Conservation (phyloP, 2,329 filamentous ascomycete species). For the Metarhizium rileyi region DNA sequence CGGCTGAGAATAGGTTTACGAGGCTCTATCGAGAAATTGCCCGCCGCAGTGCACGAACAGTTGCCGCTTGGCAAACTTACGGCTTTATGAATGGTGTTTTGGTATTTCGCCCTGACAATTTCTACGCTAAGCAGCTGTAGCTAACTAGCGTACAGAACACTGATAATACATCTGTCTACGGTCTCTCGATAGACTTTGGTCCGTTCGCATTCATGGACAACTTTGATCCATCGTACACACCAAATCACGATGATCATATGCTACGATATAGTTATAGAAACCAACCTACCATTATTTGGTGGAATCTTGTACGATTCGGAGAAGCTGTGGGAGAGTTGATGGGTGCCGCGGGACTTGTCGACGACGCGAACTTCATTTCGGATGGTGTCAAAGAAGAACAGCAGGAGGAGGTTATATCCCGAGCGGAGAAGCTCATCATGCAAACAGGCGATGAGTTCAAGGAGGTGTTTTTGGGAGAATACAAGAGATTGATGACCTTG, state of each 20-base stretch:
- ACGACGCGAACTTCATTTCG: conserved; percentile 59
- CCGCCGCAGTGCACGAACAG: conserved; percentile 74
- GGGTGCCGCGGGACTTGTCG: conserved; percentile 63
- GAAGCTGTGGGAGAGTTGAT: conserved; percentile 84
- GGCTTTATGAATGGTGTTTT: conserved; percentile 99
- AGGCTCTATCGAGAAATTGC: conserved; percentile 81
- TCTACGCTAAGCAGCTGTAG: not conserved
- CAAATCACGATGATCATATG: conserved; percentile 88
- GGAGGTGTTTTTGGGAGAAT: conserved; percentile 77
- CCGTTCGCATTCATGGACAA: conserved; percentile 97
- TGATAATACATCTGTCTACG: conserved; percentile 88
- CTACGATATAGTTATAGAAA: conserved; percentile 87
- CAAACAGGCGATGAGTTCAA: conserved; percentile 81
- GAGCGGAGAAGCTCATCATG: conserved; percentile 76
- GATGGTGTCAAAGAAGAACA: conserved; percentile 59
- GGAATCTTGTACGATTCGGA: conserved; percentile 88
- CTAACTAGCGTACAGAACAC: conserved; percentile 52
- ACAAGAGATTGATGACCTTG: conserved; percentile 72
- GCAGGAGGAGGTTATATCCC: conserved; percentile 59
- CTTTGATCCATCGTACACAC: conserved; percentile 89
- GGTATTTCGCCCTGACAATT: conserved; percentile 12
- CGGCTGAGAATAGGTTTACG: conserved; percentile 76
- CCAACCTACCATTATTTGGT: conserved; percentile 95
- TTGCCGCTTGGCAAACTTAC: conserved; percentile 93
- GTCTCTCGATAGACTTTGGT: conserved; percentile 86